A percentile compares a stretch with the other conserved stretches of the same genome.
Conservation (phyloP, 2,329 filamentous ascomycete genomes). For the Berkeleyomyces rouxiae region DNA sequence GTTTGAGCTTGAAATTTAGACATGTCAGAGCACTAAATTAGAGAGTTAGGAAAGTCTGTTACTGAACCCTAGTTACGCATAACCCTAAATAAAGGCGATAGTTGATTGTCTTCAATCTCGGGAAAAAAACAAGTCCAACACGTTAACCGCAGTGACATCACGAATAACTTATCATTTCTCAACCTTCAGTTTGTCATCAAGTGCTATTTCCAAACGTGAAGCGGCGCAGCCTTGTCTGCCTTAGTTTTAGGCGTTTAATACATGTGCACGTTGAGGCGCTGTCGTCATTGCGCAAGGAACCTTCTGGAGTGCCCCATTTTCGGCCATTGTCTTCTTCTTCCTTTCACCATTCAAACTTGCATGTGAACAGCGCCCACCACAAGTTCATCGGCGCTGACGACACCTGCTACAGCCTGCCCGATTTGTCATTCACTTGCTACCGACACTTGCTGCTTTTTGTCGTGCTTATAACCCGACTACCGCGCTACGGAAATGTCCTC, state of each 20-base stretch:
- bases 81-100: too few relatives aligned
- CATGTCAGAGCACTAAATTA: background rate
- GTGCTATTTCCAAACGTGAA: background rate
- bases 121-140: too few relatives aligned
- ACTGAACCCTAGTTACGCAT: too few relatives aligned
- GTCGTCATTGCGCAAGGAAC: background rate
- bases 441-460: background rate
- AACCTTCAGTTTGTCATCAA: background rate
- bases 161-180: too few relatives aligned
- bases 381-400: background rate
- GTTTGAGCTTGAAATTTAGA: background rate
- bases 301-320: constrained; percentile 1
- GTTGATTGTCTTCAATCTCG: too few relatives aligned
- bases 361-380: background rate
- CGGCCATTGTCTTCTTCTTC: background rate
- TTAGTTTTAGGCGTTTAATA: background rate
- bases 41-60: too few relatives aligned
- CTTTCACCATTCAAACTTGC: background rate
- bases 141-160: too few relatives aligned
- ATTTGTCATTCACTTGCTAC: background rate
- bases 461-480: background rate
- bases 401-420: background rate
- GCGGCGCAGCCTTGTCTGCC: background rate
- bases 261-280: background rate
- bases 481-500: background rate